Evolutionary conservation across 495 filamentous ascomycete species (phyloP), one percentile per base, ranked within the genome.

Genomic region (Trichoderma virens): DNA sequence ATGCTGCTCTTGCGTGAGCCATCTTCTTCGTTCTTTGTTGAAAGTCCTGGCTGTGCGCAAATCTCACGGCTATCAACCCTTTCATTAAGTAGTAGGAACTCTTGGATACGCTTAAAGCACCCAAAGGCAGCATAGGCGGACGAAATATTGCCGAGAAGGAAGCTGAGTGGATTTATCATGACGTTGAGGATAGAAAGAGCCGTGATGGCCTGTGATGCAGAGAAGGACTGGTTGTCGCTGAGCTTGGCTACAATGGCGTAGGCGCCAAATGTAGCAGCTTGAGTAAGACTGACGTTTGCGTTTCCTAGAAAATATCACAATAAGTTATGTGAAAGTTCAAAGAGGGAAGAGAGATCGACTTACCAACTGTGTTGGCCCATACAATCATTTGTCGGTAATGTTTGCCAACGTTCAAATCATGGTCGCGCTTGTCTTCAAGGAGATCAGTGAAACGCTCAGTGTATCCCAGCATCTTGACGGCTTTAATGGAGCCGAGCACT

Each of bases 41-140:
- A 20, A 2, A 61, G 14, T n/a, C 35, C 60, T 7, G 31, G 31
- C 60, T n/a, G 20, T 20, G 60, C 20, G 18, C 60, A 13, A 28
- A 56, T 56, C 6, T 56, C 23, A 9, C 51, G 31, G 23, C n/a
- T 41, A 23, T 41, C 61, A 30, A 62, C 23, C 38, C 35, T 62
- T 16, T 64, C 47, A 6, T 60, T 28, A 1, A 59, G 62, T 9
- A 60, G 30, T 3, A 85, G 67, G 67, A 83, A 87, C 8, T 75
- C 75, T 65, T 85, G 82, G 30, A 86, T 83, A 5, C 84, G 75
- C 31, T 73, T 70, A 65, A 86, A 86, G 38, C 80, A 85, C 1
- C 81, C 83, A 8, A 82, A 68, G 3, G 82, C 79, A 0, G 77
- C 78, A 14, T 76, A 72, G 59, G 82, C 80, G 20, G 71, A 70